Percentiles rank a stretch among this genome's conserved stretches.
These are phyloP conservation scores for Halenospora varia DNA, from an alignment of 495 filamentous ascomycete genomes.

Conservation along the genomic window DNA sequence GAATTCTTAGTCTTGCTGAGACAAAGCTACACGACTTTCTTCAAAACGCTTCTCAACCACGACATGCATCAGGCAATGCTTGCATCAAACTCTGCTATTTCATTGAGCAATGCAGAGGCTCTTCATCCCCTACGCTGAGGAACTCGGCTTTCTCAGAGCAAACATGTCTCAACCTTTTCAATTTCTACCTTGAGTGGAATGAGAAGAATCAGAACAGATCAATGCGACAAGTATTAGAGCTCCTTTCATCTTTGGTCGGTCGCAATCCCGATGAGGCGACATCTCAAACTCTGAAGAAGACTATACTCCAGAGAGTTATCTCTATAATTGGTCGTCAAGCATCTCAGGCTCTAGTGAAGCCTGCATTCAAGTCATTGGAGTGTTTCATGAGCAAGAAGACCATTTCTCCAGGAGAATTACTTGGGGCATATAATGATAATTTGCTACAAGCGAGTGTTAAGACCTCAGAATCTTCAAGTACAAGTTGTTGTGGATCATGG, in stretches of 20 bases:
- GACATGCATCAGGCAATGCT: slow-evolving; percentile 38
- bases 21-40: slow-evolving; percentile 37
- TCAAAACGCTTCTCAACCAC: slow-evolving; percentile 39
- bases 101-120: slow-evolving; percentile 48
- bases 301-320: slow-evolving; percentile 39
- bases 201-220: slow-evolving; percentile 71
- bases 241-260: slow-evolving; percentile 47
- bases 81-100: slow-evolving; percentile 52
- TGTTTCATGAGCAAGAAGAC: slow-evolving; percentile 53
- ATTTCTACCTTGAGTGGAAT: slow-evolving; percentile 68
- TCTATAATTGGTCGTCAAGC: slow-evolving; percentile 46
- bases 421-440: slow-evolving; percentile 33
- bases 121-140: slow-evolving; percentile 32
- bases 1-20: slow-evolving; percentile 21
- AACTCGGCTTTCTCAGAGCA: slow-evolving; percentile 44
- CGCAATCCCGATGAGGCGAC: slow-evolving; percentile 40
- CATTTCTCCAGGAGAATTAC: slow-evolving; percentile 36
- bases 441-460: no score
- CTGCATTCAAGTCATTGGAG: slow-evolving; percentile 56
- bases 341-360: slow-evolving; percentile 54
- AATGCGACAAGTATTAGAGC: slow-evolving; percentile 66
- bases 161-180: slow-evolving; percentile 57
- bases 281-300: slow-evolving; percentile 30
- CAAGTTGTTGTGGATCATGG: slow-evolving; percentile 28
- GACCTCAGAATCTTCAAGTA: not conserved